Conservation (phyloP, 2,329 filamentous ascomycete genomes). For the Elsinoe fawcettii region DNA sequence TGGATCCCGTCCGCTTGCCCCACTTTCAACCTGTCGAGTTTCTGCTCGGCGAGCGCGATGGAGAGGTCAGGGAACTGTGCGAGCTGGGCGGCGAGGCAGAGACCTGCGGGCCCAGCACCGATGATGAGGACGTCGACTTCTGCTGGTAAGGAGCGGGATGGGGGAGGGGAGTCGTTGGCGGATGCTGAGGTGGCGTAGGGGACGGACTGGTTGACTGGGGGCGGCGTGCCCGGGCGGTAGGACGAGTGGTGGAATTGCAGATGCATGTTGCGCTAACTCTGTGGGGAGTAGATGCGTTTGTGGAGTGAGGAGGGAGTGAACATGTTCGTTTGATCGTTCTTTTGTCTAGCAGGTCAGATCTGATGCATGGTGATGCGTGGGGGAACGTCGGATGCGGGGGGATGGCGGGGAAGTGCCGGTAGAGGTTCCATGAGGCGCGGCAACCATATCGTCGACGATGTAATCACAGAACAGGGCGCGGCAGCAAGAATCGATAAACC, state of each 20-base stretch:
- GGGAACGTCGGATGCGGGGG: neutral
- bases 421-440: neutral
- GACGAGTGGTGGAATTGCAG: conserved; percentile 14
- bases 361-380: neutral
- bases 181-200: neutral
- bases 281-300: neutral
- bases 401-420: neutral
- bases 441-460: neutral
- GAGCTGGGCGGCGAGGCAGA: conserved; percentile 46
- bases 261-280: neutral
- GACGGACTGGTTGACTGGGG: neutral
- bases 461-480: neutral
- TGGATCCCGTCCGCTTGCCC: conserved; percentile 36
- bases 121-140: conserved; percentile 44
- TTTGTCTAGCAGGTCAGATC: neutral
- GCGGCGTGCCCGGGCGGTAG: conserved; percentile 8
- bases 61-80: conserved; percentile 40
- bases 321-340: neutral
- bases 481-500: neutral
- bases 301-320: neutral
- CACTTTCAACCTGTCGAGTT: conserved; percentile 29
- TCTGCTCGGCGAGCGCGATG: conserved; percentile 41
- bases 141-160: conserved; percentile 20
- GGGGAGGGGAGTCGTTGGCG: neutral
- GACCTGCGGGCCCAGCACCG: conserved; percentile 43